A percentile compares a stretch with the other conserved stretches of the same genome.
Conservation (phyloP, 2,329 filamentous ascomycete genomes). For the Endothia cerciana region DNA sequence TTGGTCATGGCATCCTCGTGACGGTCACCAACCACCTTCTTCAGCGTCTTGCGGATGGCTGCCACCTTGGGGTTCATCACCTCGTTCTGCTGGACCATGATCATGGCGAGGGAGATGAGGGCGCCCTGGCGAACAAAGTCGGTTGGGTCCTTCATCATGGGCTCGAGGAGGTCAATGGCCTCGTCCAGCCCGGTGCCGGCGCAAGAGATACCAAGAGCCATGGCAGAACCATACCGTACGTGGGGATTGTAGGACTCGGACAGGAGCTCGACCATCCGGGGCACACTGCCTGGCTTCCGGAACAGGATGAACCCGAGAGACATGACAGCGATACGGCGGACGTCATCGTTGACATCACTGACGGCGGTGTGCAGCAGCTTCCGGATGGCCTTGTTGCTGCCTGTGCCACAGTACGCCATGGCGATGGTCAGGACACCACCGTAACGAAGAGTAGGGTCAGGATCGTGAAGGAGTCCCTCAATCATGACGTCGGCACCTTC, state of each 20-base stretch:
- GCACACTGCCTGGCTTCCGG: conserved; percentile 94
- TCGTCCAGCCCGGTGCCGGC: conserved; percentile 95
- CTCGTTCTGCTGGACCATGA: conserved; percentile 99
- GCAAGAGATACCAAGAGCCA: conserved; percentile 97
- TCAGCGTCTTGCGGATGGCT: conserved; percentile 86
- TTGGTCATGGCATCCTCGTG: conserved; percentile 99
- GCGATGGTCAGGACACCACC: conserved; percentile 99
- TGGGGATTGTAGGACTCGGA: conserved; percentile 99
- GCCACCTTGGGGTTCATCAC: conserved; percentile 97
- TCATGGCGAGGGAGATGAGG: conserved; percentile 93
- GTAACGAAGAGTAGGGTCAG: conserved; percentile 91
- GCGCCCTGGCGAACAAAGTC: conserved; percentile 98
- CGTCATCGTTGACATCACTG: conserved; percentile 97
- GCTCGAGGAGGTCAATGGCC: conserved; percentile 93
- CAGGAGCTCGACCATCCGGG: conserved; percentile 96
- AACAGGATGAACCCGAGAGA: conserved; percentile 98
- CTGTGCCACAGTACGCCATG: conserved; percentile 93
- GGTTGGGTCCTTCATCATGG: conserved; percentile 99
- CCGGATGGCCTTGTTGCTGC: conserved; percentile 97
- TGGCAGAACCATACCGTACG: conserved; percentile 94
- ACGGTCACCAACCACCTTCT: conserved; percentile 91
- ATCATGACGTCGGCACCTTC: conserved; percentile 95
- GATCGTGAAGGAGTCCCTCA: conserved; percentile 88
- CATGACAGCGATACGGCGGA: conserved; percentile 94
- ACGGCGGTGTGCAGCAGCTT: conserved; percentile 95